A percentile compares a stretch with the other conserved stretches of the same genome.
These are phyloP conservation scores for Brassica rapa DNA, from an alignment of 345 rosid genomes.

Conservation along the genomic window DNA sequence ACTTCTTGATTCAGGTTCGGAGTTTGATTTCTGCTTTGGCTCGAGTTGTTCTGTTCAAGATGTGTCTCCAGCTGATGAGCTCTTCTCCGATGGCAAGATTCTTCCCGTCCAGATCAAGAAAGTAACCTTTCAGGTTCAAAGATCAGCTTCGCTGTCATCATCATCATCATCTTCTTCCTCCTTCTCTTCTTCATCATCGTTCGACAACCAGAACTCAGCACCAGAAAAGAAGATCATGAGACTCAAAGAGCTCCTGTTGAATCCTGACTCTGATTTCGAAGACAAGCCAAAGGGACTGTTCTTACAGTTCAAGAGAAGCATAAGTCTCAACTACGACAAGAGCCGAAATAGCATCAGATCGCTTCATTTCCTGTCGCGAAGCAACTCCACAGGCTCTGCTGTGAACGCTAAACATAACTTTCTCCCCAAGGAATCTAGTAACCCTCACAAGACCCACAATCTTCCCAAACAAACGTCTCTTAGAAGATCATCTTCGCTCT, in stretches of 20 bases:
- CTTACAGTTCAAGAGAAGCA: slow-evolving; percentile 86
- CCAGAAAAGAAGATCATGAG: slow-evolving; percentile 64
- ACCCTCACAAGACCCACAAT: slow-evolving; percentile 40
- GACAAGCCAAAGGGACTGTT: slow-evolving; percentile 52
- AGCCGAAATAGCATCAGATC: slow-evolving; percentile 55
- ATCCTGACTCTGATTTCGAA: slow-evolving; percentile 44
- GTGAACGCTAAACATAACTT: slow-evolving; percentile 54
- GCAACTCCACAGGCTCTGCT: slow-evolving; percentile 86
- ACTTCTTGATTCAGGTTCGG: slow-evolving; percentile 55
- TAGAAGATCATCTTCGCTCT: slow-evolving; percentile 49
- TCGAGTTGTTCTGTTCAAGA: slow-evolving; percentile 50
- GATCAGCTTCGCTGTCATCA: slow-evolving; percentile 34
- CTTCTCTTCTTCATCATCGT: slow-evolving; percentile 14
- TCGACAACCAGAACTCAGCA: background rate
- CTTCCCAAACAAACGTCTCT: slow-evolving; percentile 56
- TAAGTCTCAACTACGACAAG: slow-evolving; percentile 69
- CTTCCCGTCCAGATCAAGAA: slow-evolving; percentile 69
- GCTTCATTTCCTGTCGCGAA: slow-evolving; percentile 69
- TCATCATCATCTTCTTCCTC: slow-evolving; percentile 13
- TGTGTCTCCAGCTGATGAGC: slow-evolving; percentile 82
- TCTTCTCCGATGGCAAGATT: slow-evolving; percentile 84
- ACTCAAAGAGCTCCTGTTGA: slow-evolving; percentile 66
- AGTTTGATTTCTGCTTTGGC: slow-evolving; percentile 68
- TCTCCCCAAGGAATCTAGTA: slow-evolving; percentile 42
- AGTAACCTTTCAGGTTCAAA: slow-evolving; percentile 23